Evolutionary conservation across 1,139 yeast species (phyloP).

Genomic region (Scheffersomyces insectosa): DNA sequence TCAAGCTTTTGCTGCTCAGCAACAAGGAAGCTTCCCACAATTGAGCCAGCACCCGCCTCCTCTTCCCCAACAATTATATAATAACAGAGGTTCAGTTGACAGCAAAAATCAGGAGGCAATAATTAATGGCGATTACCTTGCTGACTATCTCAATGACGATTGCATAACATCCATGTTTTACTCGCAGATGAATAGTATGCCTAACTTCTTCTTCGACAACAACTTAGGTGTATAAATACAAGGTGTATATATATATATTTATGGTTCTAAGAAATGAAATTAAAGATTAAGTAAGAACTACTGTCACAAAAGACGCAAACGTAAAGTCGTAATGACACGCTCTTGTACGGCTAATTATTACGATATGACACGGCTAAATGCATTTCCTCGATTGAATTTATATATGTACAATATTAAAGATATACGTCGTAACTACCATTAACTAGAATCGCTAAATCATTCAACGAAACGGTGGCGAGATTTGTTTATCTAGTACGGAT

Average conservation of each 20-base stretch:
- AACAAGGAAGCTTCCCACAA: background rate
- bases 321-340: too few species aligned
- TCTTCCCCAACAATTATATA: background rate
- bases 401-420: constrained; percentile 7
- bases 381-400: background rate
- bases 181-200: constrained; percentile 25
- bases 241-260: background rate
- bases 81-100: background rate
- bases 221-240: constrained; percentile 22
- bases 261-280: too few species aligned
- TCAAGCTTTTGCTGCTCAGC: background rate
- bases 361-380: too few species aligned
- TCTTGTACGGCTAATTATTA: too few species aligned
- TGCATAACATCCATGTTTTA: constrained; percentile 17
- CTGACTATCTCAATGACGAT: constrained; percentile 19
- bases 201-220: constrained; percentile 43
- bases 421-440: background rate
- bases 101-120: background rate
- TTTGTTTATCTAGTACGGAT: constrained; percentile 76
- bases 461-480: background rate
- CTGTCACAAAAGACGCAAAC: too few species aligned
- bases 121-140: background rate
- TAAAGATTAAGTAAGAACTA: too few species aligned
- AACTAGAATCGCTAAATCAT: background rate
- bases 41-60: background rate